Percentiles rank a stretch among this genome's conserved stretches.
Evolutionary conservation across 495 filamentous ascomycete genomes (phyloP).

Genomic region (Trypethelium eluteriae): DNA sequence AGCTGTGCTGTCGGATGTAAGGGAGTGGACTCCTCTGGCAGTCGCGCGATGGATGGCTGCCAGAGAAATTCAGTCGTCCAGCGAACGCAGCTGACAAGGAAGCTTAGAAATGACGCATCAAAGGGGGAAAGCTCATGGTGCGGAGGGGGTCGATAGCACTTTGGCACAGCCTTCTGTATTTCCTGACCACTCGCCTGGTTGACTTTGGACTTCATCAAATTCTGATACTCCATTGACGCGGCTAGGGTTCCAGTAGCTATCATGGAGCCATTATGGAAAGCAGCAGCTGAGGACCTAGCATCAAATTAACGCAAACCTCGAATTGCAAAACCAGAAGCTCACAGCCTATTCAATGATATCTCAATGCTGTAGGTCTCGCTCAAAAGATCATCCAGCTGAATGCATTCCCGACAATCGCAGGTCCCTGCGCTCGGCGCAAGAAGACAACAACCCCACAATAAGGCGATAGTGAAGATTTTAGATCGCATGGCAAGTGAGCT

Average conservation of each 20-base stretch:
- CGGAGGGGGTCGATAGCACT: neutral
- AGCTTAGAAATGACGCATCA: neutral
- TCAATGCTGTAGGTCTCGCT: conserved; percentile 1
- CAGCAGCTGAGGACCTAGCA: conserved; percentile 4
- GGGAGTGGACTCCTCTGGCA: neutral
- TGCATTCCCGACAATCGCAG: too few relatives aligned
- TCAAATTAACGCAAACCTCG: neutral
- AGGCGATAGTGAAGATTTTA: too few relatives aligned
- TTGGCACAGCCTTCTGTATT: neutral
- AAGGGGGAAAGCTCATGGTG: neutral
- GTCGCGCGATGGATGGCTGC: neutral
- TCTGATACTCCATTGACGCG: neutral
- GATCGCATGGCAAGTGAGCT: too few relatives aligned
- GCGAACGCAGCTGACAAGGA: neutral
- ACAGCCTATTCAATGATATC: neutral
- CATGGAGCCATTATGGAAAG: conserved; percentile 10
- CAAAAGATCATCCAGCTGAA: neutral
- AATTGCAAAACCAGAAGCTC: neutral
- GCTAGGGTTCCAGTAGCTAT: neutral
- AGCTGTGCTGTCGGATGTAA: neutral
- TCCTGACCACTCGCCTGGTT: neutral
- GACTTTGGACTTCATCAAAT: neutral
- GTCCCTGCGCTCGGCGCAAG: too few relatives aligned
- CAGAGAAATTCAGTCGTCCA: neutral
- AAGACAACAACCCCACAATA: too few relatives aligned